These are phyloP conservation scores for Fusarium humuli DNA, from an alignment of 2,329 filamentous ascomycete species.

Conservation along the genomic window DNA sequence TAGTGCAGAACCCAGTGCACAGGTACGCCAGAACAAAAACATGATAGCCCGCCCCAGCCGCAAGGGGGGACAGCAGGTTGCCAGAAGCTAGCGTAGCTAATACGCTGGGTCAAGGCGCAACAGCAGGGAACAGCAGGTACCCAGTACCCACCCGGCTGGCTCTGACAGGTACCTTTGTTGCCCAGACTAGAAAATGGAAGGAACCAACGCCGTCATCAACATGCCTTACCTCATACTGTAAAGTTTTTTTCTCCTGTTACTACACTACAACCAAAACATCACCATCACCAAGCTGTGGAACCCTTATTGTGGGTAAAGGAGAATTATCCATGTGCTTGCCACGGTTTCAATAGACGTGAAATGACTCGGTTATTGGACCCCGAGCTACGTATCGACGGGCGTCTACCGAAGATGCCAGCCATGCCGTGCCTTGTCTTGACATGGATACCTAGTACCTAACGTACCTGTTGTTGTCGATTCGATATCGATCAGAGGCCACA, in stretches of 20 bases:
- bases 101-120: slow-evolving; percentile 2
- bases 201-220: slow-evolving; percentile 37
- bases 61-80: slow-evolving; percentile 21
- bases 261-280: slow-evolving; percentile 11
- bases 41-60: slow-evolving; percentile 42
- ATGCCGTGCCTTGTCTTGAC: slow-evolving; percentile 8
- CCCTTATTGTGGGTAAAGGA: slow-evolving; percentile 43
- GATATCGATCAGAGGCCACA: slow-evolving; percentile 35
- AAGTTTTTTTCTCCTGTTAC: slow-evolving; percentile 26
- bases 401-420: slow-evolving; percentile 28
- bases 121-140: slow-evolving; percentile 7
- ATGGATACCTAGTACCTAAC: background rate
- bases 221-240: slow-evolving; percentile 43
- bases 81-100: slow-evolving; percentile 19
- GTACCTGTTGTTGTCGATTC: slow-evolving; percentile 20
- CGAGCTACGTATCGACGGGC: slow-evolving; percentile 39
- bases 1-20: slow-evolving; percentile 35
- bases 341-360: slow-evolving; percentile 29
- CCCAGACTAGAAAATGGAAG: slow-evolving; percentile 16
- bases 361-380: slow-evolving; percentile 44
- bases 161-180: slow-evolving; percentile 33
- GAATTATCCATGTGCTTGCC: slow-evolving; percentile 33
- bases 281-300: slow-evolving; percentile 36
- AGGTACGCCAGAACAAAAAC: slow-evolving; percentile 2
- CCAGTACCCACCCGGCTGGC: slow-evolving; percentile 12